A percentile compares a stretch with the other conserved stretches of the same genome.
Evolutionary conservation across 2,329 filamentous ascomycete species (phyloP).

Genomic region (Tricladium varicosporioides): DNA sequence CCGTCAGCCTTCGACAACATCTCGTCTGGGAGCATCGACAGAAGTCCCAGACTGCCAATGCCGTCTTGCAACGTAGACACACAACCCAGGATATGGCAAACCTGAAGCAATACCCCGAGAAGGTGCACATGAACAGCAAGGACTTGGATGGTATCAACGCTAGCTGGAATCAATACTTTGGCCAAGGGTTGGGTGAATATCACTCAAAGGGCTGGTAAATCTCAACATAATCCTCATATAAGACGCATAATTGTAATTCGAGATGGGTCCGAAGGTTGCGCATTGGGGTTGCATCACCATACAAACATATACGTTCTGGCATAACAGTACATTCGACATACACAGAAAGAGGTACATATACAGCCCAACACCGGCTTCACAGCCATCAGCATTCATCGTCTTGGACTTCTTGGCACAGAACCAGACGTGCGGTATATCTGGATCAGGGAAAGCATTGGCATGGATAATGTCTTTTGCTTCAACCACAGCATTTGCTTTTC

Average conservation of each 20-base stretch:
- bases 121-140: conserved; percentile 55
- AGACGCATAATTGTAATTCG: conserved; percentile 28
- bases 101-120: conserved; percentile 76
- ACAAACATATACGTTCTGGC: conserved; percentile 28
- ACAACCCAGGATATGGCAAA: conserved; percentile 90
- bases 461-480: conserved; percentile 25
- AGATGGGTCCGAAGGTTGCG: conserved; percentile 13
- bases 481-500: conserved; percentile 22
- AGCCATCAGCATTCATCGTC: conserved; percentile 33
- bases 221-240: conserved; percentile 12
- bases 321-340: conserved; percentile 19
- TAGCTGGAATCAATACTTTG: conserved; percentile 85
- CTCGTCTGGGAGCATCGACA: conserved; percentile 95
- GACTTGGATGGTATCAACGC: conserved; percentile 60
- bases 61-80: conserved; percentile 84
- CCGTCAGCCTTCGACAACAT: conserved; percentile 86
- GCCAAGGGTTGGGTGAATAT: conserved; percentile 76
- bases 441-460: conserved; percentile 17
- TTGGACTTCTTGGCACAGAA: conserved; percentile 28
- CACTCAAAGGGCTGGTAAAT: conserved; percentile 80
- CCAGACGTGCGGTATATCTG: conserved; percentile 21
- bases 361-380: conserved; percentile 31
- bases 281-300: conserved; percentile 18
- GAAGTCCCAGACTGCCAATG: conserved; percentile 84
- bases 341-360: conserved; percentile 17